Base-by-base conservation (phyloP, 2,329 filamentous ascomycete species). In the Penicillium sp. region DNA sequence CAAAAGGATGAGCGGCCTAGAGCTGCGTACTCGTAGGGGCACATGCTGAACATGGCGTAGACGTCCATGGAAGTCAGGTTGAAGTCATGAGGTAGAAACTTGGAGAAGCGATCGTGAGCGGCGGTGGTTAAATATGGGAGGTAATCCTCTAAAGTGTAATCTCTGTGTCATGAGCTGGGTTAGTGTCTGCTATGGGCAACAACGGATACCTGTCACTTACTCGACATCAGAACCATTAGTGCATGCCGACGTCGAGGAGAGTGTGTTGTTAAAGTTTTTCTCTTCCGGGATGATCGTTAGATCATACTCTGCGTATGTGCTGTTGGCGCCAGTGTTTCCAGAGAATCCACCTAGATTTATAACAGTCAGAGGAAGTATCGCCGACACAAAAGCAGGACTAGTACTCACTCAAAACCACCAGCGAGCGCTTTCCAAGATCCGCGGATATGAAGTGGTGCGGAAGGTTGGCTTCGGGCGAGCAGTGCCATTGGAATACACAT, bases 401-500 rank as follows among this genome's bases (percentile, higher is more conserved):
- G 19, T 42, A 42, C 38, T 42, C 38, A 42, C 38, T 19, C 38
- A 42, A 19, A 42, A 19, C 38, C 38, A 42, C 38, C 38, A 42
- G 17, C 38, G 38, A 19, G 38, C 38, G n/a, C 38, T 42, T n/a
- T 42, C 38, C 17, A 42, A 4, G 3, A 42, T 42, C 3, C 38
- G n/a, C 2, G 38, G 38, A 42, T 42, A 42, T 6, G 38, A 42
- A 10, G 19, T 24, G 10, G 40, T 44, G 19, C 40, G 40, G 19
- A 44, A 44, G 3, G 40, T 44, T 4, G 19, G 40, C 19, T 44
- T 44, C 9, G 40, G 40, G 9, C 19, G 19, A 13, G 40, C n/a
- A 10, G 81, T 84, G 12, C 80, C 79, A 65, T 83, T 82, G 26
- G 76, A 66, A 62, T 74, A 82, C 28, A 73, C 65, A 55, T 74